Percentiles rank a stretch among this genome's conserved stretches.
Evolutionary conservation across 2,329 filamentous ascomycete genomes (phyloP).

Genomic region (Colletotrichum agaves): DNA sequence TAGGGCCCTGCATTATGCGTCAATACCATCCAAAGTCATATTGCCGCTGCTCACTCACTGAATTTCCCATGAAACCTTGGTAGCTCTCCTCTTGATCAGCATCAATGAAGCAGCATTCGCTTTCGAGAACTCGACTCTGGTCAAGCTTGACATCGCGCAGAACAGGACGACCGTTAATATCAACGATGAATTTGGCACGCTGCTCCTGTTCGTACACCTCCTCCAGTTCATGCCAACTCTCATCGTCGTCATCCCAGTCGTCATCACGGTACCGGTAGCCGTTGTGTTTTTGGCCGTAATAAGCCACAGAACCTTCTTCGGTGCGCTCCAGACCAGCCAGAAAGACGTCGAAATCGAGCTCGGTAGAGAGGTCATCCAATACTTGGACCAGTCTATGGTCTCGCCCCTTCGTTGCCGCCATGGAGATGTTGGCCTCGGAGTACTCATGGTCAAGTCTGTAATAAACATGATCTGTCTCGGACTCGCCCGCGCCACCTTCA

Average conservation of each 20-base stretch:
- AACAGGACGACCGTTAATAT: slow-evolving; percentile 42
- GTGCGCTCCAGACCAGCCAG: slow-evolving; percentile 46
- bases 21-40: background rate
- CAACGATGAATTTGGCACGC: slow-evolving; percentile 42
- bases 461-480: slow-evolving; percentile 39
- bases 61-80: slow-evolving; percentile 44
- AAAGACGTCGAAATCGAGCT: slow-evolving; percentile 46
- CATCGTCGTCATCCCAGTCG: slow-evolving; percentile 28
- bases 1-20: slow-evolving; percentile 29
- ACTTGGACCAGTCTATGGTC: slow-evolving; percentile 43
- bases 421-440: slow-evolving; percentile 46
- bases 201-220: slow-evolving; percentile 29
- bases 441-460: slow-evolving; percentile 50
- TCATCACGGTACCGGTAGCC: slow-evolving; percentile 22
- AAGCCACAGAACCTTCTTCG: slow-evolving; percentile 39
- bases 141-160: slow-evolving; percentile 36
- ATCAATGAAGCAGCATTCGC: slow-evolving; percentile 39
- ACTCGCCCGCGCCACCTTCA: background rate
- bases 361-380: slow-evolving; percentile 41
- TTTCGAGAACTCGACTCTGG: slow-evolving; percentile 40
- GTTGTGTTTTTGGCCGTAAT: background rate
- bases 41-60: slow-evolving; percentile 34
- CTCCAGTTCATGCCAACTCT: slow-evolving; percentile 34
- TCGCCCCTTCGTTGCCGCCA: slow-evolving; percentile 41
- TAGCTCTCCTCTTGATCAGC: slow-evolving; percentile 40